These are phyloP conservation scores for Vicia villosa DNA, from an alignment of 306 rosid genomes.

Conservation along the genomic window DNA sequence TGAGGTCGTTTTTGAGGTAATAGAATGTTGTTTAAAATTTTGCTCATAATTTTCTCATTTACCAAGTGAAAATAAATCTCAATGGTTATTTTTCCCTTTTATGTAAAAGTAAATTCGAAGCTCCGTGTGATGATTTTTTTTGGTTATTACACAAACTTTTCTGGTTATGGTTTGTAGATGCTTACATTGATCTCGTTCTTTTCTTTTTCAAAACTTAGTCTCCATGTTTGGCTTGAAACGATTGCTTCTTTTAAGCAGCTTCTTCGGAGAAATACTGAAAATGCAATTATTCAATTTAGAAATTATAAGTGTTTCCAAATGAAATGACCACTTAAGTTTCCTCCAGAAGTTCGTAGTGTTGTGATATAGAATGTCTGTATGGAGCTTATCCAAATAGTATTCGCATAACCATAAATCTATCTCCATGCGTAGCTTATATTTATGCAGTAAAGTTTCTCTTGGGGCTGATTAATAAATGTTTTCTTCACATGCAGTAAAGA, in stretches of 20 bases:
- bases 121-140: background rate
- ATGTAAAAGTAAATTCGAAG: background rate
- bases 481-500: background rate
- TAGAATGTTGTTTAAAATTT: too few relatives aligned
- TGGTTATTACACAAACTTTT: background rate
- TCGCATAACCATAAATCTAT: background rate
- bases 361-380: background rate
- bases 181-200: background rate
- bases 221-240: too few relatives aligned
- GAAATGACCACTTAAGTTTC: too few relatives aligned
- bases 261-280: too few relatives aligned
- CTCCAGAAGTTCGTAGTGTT: too few relatives aligned
- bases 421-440: background rate
- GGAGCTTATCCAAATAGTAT: slow-evolving; percentile 1
- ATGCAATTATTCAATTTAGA: too few relatives aligned
- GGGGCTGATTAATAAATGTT: background rate
- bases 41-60: background rate
- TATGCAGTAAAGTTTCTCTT: background rate
- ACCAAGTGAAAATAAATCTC: background rate
- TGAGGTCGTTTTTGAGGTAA: too few relatives aligned
- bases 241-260: too few relatives aligned
- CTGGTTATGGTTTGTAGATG: background rate
- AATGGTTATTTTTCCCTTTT: background rate
- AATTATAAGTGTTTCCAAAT: too few relatives aligned
- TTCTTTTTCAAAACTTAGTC: too few relatives aligned